Evolutionary conservation across 2,329 filamentous ascomycete species (phyloP).

Genomic region (Sarocladium strictum): DNA sequence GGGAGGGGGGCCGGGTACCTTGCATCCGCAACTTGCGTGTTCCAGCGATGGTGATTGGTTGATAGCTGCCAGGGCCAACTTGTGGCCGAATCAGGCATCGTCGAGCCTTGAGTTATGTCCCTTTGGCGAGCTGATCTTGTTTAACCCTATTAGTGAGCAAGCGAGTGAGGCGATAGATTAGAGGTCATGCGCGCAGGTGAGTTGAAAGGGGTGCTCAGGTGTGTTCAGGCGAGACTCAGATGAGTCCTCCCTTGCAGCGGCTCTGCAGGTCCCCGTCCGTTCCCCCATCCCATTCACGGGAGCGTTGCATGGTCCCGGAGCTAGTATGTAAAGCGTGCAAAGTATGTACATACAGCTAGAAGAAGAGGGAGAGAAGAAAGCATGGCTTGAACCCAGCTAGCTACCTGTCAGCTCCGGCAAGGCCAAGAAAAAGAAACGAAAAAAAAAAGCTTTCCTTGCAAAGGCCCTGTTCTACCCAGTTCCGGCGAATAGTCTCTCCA

Average conservation of each 20-base stretch:
- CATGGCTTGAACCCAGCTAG: background rate
- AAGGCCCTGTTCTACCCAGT: background rate
- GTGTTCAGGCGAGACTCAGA: background rate
- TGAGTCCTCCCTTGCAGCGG: conserved; percentile 6
- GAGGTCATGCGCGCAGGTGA: no score
- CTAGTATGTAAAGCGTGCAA: background rate
- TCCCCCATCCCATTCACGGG: background rate
- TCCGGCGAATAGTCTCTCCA: background rate
- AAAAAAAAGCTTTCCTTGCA: conserved; percentile 7
- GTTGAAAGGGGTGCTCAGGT: background rate
- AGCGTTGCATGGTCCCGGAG: background rate
- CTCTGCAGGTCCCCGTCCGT: no score
- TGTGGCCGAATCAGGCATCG: background rate
- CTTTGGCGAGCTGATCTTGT: no score
- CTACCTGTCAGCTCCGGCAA: background rate
- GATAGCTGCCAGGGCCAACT: background rate
- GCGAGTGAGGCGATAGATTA: no score
- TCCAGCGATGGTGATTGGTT: background rate
- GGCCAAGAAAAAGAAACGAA: background rate
- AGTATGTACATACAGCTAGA: background rate
- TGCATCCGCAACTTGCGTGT: background rate
- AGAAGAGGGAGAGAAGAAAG: background rate
- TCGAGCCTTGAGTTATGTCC: no score
- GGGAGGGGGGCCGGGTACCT: background rate
- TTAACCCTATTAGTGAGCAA: no score